Evolutionary conservation across 1,284 basidiomycete species (phyloP).

Genomic region (Sporisorium iseilematis-ciliati): DNA sequence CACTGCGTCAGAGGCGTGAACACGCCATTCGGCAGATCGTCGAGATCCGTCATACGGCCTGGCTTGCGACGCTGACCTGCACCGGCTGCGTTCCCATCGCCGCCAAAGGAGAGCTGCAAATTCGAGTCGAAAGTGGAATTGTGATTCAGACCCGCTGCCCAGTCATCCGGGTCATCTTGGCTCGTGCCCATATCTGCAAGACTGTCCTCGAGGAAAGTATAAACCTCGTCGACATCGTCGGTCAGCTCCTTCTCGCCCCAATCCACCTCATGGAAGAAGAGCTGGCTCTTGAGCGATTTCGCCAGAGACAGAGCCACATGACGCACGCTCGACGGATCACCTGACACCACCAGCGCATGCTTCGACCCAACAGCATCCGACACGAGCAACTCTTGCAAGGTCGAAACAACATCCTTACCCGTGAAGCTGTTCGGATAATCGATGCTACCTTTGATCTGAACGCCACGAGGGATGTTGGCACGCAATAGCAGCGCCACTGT

Average conservation of each 20-base stretch:
- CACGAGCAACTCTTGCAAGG: slow-evolving; percentile 51
- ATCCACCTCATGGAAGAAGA: slow-evolving; percentile 97
- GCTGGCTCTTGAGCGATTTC: slow-evolving; percentile 86
- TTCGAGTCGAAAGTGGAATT: slow-evolving; percentile 28
- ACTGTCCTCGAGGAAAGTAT: slow-evolving; percentile 89
- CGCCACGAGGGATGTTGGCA: slow-evolving; percentile 85
- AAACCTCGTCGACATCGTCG: slow-evolving; percentile 93
- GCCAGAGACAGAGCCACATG: slow-evolving; percentile 86
- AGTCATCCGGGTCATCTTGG: slow-evolving; percentile 34
- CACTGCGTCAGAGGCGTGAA: slow-evolving; percentile 97
- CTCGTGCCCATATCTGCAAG: slow-evolving; percentile 32
- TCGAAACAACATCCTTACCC: slow-evolving; percentile 63
- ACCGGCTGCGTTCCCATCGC: slow-evolving; percentile 5
- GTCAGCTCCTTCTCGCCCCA: slow-evolving; percentile 87
- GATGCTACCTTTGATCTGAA: slow-evolving; percentile 76
- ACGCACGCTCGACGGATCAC: slow-evolving; percentile 65
- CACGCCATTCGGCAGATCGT: slow-evolving; percentile 87
- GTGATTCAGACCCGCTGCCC: slow-evolving; percentile 38
- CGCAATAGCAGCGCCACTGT: slow-evolving; percentile 87
- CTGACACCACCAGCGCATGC: slow-evolving; percentile 68
- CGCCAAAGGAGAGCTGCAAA: slow-evolving; percentile 34
- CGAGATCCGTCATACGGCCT: slow-evolving; percentile 74
- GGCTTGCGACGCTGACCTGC: slow-evolving; percentile 19
- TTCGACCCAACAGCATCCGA: slow-evolving; percentile 66
- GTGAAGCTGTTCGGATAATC: slow-evolving; percentile 67